Percentiles rank a stretch among this genome's conserved stretches.
These are phyloP conservation scores for Nakaseomyces delphensis DNA, from an alignment of 1,139 yeast species.

Conservation along the genomic window DNA sequence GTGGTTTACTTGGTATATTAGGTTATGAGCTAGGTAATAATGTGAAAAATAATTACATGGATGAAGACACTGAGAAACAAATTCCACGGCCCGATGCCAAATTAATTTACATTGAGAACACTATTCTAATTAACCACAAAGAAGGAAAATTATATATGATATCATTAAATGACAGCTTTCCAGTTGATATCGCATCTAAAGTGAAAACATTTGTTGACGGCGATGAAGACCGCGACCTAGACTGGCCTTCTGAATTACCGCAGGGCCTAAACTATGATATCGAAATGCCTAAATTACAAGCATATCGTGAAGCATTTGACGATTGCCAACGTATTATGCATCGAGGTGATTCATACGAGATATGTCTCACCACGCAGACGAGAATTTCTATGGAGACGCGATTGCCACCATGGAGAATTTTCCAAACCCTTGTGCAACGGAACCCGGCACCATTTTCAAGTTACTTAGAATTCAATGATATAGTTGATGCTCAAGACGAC, in stretches of 20 bases:
- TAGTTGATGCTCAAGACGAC: slow-evolving; percentile 18
- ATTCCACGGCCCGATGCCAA: slow-evolving; percentile 57
- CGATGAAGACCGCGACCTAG: slow-evolving; percentile 6
- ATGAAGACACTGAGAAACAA: neutral
- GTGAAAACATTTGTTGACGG: slow-evolving; percentile 6
- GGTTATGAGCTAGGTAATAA: slow-evolving; percentile 76
- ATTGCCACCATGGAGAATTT: slow-evolving; percentile 66
- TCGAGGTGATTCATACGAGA: slow-evolving; percentile 87
- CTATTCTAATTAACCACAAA: slow-evolving; percentile 46
- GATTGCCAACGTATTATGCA: slow-evolving; percentile 61
- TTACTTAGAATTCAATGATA: slow-evolving; percentile 63
- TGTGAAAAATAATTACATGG: slow-evolving; percentile 16
- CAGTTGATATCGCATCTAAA: slow-evolving; percentile 11
- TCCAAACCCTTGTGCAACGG: slow-evolving; percentile 55
- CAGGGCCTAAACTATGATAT: slow-evolving; percentile 18
- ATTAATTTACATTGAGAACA: slow-evolving; percentile 61
- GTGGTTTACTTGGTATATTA: slow-evolving; percentile 79
- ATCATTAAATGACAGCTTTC: slow-evolving; percentile 36
- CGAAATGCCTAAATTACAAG: slow-evolving; percentile 45
- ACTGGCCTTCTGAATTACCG: slow-evolving; percentile 22
- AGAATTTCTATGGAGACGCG: slow-evolving; percentile 42
- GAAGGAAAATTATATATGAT: slow-evolving; percentile 46
- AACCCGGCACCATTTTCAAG: slow-evolving; percentile 95
- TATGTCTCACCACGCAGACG: slow-evolving; percentile 81
- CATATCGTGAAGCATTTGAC: slow-evolving; percentile 49